Percentiles rank a stretch among this genome's conserved stretches.
Conservation (phyloP, 1,139 yeast genomes). For the Suhomyces bokatorum region DNA sequence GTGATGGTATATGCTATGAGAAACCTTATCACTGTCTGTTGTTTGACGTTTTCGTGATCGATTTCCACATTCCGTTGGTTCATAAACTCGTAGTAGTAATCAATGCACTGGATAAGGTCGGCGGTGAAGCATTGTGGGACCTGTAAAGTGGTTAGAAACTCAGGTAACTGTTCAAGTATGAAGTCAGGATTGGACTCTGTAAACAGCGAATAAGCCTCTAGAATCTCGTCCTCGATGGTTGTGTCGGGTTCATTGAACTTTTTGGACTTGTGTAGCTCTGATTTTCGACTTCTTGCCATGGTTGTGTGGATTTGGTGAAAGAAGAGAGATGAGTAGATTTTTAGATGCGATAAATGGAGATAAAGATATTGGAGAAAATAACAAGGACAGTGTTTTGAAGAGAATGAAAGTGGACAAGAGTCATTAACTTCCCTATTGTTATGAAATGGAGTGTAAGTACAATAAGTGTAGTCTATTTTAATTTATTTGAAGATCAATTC, state of each 20-base stretch:
- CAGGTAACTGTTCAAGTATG: constrained; percentile 28
- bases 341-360: neutral
- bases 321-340: neutral
- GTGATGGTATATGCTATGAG: constrained; percentile 36
- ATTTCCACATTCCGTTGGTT: constrained; percentile 7
- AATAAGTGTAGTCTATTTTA: too few relatives aligned
- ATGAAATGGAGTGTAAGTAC: too few relatives aligned
- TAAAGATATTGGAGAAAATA: too few relatives aligned
- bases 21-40: constrained; percentile 30
- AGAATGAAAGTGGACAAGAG: too few relatives aligned
- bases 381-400: too few relatives aligned
- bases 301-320: neutral
- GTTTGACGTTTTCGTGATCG: constrained; percentile 20
- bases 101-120: constrained; percentile 36
- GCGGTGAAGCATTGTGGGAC: constrained; percentile 36
- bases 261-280: constrained; percentile 11
- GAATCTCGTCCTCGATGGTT: constrained; percentile 35
- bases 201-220: constrained; percentile 29
- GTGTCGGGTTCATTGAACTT: constrained; percentile 21
- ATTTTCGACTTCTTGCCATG: constrained; percentile 6
- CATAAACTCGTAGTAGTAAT: constrained; percentile 37
- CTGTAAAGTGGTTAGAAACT: constrained; percentile 24
- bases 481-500: too few relatives aligned
- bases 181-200: constrained; percentile 32
- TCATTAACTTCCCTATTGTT: too few relatives aligned